Base-by-base conservation (phyloP, 1,284 basidiomycete species). In the Marasmius oreades region DNA sequence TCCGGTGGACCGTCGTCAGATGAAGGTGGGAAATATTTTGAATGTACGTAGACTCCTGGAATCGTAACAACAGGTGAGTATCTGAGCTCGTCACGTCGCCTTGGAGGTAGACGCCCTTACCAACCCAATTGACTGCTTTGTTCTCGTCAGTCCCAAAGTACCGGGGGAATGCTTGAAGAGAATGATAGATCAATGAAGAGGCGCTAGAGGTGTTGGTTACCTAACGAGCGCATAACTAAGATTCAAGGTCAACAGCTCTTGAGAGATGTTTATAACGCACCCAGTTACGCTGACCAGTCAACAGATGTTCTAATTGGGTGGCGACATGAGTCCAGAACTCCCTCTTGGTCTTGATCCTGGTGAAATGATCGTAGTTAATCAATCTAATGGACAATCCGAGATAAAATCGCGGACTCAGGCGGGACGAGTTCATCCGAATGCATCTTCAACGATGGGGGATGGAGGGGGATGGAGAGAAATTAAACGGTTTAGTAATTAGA, bases 171-270 rank as follows among this genome's bases (percentile, higher is more conserved):
- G 81, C 85, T 44, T 82, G 77, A 47, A 93, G 80, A 12, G 90
- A 80, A 67, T 86, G 85, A 73, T 85, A 95, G 48, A 95, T 79
- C 50, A 94, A 70, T 16, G 92, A 85, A 37, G 91, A 82, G 0
- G 89, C 80, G 69, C 94, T 95, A 45, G 92, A 83, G 26, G 94
- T 79, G 69, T 93, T 94, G n/a, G 91, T 85, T 24, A 94, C 79
- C 92, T 93, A 59, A 18, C 45, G 44, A 20, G 28, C 23, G 18
- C 24, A n/a, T 22, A 45, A 52, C 44, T 31, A 24, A 55, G 26
- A 33, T 31, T 45, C 14, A 31, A n/a, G n/a, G n/a, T n/a, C n/a
- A n/a, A n/a, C n/a, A n/a, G n/a, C n/a, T n/a, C n/a, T n/a, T n/a
- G n/a, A n/a, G 10, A 37, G 22, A 28, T n/a, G 23, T 45, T 26